Evolutionary conservation across 768 basidiomycete genomes (phyloP).

Genomic region (Suillus subluteus): DNA sequence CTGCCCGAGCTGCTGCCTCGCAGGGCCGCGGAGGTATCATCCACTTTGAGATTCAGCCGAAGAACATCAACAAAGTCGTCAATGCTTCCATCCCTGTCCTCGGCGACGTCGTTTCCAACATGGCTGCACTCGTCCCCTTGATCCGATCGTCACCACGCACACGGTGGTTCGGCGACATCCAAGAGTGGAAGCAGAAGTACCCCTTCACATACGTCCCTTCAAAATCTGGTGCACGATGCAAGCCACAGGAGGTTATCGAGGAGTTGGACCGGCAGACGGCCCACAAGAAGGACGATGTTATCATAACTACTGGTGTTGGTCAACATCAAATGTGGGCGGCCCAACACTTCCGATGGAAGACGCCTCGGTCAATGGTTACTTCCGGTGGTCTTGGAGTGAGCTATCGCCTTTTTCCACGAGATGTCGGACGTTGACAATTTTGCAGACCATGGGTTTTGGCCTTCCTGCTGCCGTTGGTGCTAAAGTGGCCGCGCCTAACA

Average conservation of each 20-base stretch:
- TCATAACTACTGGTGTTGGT: constrained; percentile 94
- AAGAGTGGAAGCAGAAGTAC: constrained; percentile 81
- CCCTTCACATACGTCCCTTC: constrained; percentile 88
- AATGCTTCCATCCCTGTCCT: constrained; percentile 92
- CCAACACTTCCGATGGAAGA: constrained; percentile 89
- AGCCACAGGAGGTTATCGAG: constrained; percentile 96
- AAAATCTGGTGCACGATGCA: constrained; percentile 60
- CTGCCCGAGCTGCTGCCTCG: constrained; percentile 81
- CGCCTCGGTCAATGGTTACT: constrained; percentile 87
- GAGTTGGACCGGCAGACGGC: constrained; percentile 84
- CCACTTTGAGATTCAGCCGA: constrained; percentile 98
- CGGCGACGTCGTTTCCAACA: constrained; percentile 88
- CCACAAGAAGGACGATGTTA: constrained; percentile 81
- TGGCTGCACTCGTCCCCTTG: constrained; percentile 81
- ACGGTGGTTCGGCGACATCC: constrained; percentile 85
- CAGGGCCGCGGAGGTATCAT: constrained; percentile 94
- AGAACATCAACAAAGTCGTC: constrained; percentile 99
- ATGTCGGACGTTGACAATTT: constrained; percentile 4
- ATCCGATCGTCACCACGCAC: constrained; percentile 65
- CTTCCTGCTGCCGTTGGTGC: constrained; percentile 94
- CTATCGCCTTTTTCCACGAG: constrained; percentile 22
- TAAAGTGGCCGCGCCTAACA: constrained; percentile 93
- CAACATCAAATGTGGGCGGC: constrained; percentile 99
- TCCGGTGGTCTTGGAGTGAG: constrained; percentile 93
- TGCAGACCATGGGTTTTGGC: constrained; percentile 97